Evolutionary conservation across 192 early-diverging fungal species (phyloP).

Genomic region (Mortierella claussenii): DNA sequence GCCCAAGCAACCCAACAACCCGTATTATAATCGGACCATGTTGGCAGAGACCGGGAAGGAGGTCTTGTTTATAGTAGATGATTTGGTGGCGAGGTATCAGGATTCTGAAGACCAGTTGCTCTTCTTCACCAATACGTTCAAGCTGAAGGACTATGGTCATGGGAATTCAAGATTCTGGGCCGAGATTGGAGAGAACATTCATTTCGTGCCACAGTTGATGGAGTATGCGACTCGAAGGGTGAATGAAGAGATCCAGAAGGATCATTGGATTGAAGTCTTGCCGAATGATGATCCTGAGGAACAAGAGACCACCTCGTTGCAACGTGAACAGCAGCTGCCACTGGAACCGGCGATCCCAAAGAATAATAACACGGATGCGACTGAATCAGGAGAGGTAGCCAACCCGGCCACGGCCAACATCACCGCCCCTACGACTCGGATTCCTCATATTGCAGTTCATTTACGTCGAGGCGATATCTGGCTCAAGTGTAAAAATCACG

Average conservation of each 20-base stretch:
- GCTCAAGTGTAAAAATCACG: constrained; percentile 3
- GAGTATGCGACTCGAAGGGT: constrained; percentile 17
- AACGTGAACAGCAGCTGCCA: not conserved
- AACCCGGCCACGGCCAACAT: not conserved
- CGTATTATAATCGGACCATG: not conserved
- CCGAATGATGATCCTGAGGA: constrained; percentile 30
- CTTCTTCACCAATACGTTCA: constrained; percentile 24
- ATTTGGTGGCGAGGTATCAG: constrained; percentile 15
- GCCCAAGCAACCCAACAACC: not conserved
- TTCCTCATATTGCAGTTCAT: constrained; percentile 40
- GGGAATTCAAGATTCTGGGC: constrained; percentile 1
- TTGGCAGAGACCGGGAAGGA: not conserved
- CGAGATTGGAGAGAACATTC: constrained; percentile 17
- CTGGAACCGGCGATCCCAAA: not conserved
- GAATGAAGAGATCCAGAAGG: constrained; percentile 13
- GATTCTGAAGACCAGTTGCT: constrained; percentile 13
- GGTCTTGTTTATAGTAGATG: constrained; percentile 14
- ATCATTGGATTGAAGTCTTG: constrained; percentile 7
- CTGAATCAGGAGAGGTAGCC: not conserved
- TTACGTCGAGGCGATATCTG: constrained; percentile 37
- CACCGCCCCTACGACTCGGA: constrained; percentile 1
- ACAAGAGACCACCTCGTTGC: not conserved
- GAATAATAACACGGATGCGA: not conserved
- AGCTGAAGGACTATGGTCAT: constrained; percentile 15
- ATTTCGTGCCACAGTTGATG: constrained; percentile 33